Base-by-base conservation (phyloP, 148 eudicot species). In the Fagopyrum esculentum region DNA sequence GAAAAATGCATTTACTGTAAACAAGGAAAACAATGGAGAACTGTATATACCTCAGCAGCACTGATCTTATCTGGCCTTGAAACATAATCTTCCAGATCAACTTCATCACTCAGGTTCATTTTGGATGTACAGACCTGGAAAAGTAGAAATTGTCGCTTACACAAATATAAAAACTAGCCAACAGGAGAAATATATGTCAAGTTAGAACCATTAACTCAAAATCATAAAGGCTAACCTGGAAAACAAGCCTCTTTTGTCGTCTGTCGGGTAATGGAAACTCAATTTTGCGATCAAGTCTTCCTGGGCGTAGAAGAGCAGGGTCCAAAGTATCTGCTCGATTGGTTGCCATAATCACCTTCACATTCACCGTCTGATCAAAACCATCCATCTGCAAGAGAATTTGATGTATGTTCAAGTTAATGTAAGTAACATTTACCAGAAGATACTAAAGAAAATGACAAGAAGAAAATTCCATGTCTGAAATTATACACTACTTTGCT, bases 231-330 rank as follows among this genome's bases (percentile, higher is more conserved):
- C 50, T 61, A 16, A 93, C 94, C 97, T 91, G 94, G 63, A 93
- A 93, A 78, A 91, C 90, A 76, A 93, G 98, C 76, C 97, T 82
- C 86, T 93, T 93, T 61, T 93, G 98, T 56, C 97, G 80, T 75
- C 98, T 89, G 85, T 93, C 97, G 43, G 93, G 97, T 82, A 93
- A 82, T 68, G 97, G 97, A 75, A 93, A 93, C 76, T 91, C 98
- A 56, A 93, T 91, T 79, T 93, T 93, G 54, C 97, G 84, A 75
- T 93, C 98, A 76, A 93, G 89, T 81, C 97, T 89, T 69, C 97
- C 94, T 3, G 97, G 94, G 22, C 94, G 91, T 5, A 91, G 80
- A 78, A 93, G 88, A 8, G 98, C 98, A 66, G 98, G 97, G 82
- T 93, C 98, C 74, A 93, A 84, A 71, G 98, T 93, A 80, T 93